phyloP scores from a whole-genome alignment of 805 yeast genomes.

The Candida khao-thaluensis region DNA sequence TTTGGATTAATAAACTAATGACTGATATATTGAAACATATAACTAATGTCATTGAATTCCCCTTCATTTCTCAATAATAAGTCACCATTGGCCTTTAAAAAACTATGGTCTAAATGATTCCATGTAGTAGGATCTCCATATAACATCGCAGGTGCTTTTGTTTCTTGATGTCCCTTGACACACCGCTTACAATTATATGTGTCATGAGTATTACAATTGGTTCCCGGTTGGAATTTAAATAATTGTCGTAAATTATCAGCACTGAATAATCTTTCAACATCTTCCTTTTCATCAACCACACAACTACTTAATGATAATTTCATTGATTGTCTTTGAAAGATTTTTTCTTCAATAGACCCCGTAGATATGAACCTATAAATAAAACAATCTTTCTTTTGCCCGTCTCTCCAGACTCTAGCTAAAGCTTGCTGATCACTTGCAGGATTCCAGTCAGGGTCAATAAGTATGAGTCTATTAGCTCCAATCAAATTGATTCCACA shows the following conservation, averaged over 20 bases:
- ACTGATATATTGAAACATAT: conserved; percentile 90
- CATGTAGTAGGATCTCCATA: conserved; percentile 98
- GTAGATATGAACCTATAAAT: conserved; percentile 92
- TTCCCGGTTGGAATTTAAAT: conserved; percentile 65
- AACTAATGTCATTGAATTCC: conserved; percentile 67
- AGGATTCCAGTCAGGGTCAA: conserved; percentile 98
- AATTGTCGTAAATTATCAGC: conserved; percentile 75
- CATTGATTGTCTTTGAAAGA: conserved; percentile 93
- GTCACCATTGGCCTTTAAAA: conserved; percentile 69
- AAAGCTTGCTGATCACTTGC: conserved; percentile 98
- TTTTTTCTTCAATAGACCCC: conserved; percentile 95
- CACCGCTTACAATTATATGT: conserved; percentile 89
- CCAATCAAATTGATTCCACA: conserved; percentile 98
- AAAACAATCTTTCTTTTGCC: conserved; percentile 95
- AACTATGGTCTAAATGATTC: conserved; percentile 79
- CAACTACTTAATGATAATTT: conserved; percentile 90
- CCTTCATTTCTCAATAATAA: conserved; percentile 72
- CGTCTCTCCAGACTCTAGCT: conserved; percentile 99
- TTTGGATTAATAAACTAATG: conserved; percentile 4
- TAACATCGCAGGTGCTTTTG: conserved; percentile 79
- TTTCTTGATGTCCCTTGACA: conserved; percentile 48
- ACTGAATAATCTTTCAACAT: conserved; percentile 88
- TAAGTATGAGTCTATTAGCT: conserved; percentile 81
- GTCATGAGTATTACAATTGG: conserved; percentile 88
- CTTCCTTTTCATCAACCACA: conserved; percentile 95